phyloP scores from a whole-genome alignment of 2,329 filamentous ascomycete genomes.

The Sporothrix sp. region DNA sequence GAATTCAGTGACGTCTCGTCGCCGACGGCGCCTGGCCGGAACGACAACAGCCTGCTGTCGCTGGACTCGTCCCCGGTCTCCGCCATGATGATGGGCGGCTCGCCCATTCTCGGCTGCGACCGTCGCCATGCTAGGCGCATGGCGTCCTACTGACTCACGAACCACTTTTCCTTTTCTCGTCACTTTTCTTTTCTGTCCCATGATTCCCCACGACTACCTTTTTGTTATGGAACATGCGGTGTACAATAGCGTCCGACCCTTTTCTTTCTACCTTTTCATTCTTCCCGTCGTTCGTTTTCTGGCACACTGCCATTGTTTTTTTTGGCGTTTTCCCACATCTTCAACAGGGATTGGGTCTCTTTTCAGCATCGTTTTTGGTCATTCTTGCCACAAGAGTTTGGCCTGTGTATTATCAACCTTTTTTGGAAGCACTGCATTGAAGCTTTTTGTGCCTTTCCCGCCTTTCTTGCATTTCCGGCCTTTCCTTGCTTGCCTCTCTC shows the following conservation, averaged over 20 bases:
- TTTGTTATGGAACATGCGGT: slow-evolving; percentile 9
- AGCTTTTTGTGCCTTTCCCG: neutral
- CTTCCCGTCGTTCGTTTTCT: neutral
- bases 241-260: slow-evolving; percentile 9
- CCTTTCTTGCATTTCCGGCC: neutral
- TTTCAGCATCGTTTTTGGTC: neutral
- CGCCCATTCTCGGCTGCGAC: slow-evolving; percentile 37
- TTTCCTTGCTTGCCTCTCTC: neutral
- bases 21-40: slow-evolving; percentile 44
- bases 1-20: slow-evolving; percentile 36
- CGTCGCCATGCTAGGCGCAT: slow-evolving; percentile 49
- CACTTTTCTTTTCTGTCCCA: neutral
- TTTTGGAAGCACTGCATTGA: too few species aligned
- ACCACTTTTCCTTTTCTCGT: neutral
- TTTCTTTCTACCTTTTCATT: neutral
- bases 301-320: neutral
- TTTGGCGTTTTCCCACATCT: neutral
- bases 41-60: slow-evolving; percentile 13
- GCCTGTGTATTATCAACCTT: slow-evolving; percentile 2
- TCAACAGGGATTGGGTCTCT: neutral
- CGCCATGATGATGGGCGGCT: slow-evolving; percentile 34
- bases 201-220: slow-evolving; percentile 1
- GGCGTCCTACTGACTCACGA: slow-evolving; percentile 47
- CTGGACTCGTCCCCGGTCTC: slow-evolving; percentile 26
- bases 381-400: neutral